Percentiles rank a stretch among this genome's conserved stretches.
phyloP scores from a whole-genome alignment of 1,139 yeast species.

The Geotrichum fermentans region DNA sequence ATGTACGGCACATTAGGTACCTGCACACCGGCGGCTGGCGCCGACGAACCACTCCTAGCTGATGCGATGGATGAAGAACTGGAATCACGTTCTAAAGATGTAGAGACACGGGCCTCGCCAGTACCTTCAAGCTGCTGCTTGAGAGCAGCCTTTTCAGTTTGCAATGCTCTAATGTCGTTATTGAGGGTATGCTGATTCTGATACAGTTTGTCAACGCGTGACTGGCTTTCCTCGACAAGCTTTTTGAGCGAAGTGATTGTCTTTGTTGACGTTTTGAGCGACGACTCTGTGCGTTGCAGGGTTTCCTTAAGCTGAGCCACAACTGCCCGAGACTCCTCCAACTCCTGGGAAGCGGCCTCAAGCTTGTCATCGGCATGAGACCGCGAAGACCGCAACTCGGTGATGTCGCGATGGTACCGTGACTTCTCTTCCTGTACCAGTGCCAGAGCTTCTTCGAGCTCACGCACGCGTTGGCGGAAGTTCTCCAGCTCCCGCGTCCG shows the following conservation, averaged over 20 bases:
- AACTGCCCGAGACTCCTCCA: slow-evolving; percentile 28
- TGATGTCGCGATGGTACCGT: slow-evolving; percentile 26
- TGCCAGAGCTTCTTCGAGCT: slow-evolving; percentile 32
- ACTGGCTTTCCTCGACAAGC: slow-evolving; percentile 20
- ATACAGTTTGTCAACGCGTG: slow-evolving; percentile 17
- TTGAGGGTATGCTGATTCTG: slow-evolving; percentile 20
- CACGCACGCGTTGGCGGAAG: slow-evolving; percentile 31
- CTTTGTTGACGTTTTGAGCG: slow-evolving; percentile 15
- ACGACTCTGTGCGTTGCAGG: slow-evolving; percentile 30
- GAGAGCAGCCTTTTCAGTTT: slow-evolving; percentile 10
- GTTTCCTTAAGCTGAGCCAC: slow-evolving; percentile 27
- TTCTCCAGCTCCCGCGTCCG: slow-evolving; percentile 47
- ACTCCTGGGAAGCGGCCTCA: slow-evolving; percentile 27
- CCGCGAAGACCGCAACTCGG: slow-evolving; percentile 27
- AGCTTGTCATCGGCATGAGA: slow-evolving; percentile 30
- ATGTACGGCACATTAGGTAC: slow-evolving; percentile 62
- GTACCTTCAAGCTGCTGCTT: slow-evolving; percentile 3
- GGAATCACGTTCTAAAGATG: neutral
- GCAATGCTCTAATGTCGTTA: slow-evolving; percentile 16
- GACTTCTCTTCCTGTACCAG: slow-evolving; percentile 32
- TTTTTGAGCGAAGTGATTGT: slow-evolving; percentile 14
- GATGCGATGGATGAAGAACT: slow-evolving; percentile 7
- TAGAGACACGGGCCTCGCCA: neutral
- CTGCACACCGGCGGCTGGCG: neutral
- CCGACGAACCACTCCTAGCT: slow-evolving; percentile 1